These are phyloP conservation scores for Capronia americana DNA, from an alignment of 2,329 filamentous ascomycete genomes.

Conservation along the genomic window DNA sequence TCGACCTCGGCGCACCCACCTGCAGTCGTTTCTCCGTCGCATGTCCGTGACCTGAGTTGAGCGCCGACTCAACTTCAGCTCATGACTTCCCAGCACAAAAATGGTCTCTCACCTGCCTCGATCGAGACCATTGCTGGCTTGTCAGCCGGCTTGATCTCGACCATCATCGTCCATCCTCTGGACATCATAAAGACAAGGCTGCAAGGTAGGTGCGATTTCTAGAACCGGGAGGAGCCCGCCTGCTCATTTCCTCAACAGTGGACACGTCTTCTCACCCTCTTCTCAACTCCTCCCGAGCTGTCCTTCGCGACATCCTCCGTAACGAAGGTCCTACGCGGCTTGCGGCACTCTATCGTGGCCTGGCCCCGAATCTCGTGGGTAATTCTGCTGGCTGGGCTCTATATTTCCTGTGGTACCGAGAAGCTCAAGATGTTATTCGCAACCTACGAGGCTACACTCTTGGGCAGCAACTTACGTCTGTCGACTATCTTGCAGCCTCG, in stretches of 20 bases:
- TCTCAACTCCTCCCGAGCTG: constrained; percentile 61
- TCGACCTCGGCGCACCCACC: constrained; percentile 35
- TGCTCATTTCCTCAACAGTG: constrained; percentile 55
- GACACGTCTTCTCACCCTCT: constrained; percentile 56
- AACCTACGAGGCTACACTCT: constrained; percentile 45
- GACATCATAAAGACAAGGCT: constrained; percentile 97
- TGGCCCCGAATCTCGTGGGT: constrained; percentile 87
- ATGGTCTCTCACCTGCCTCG: constrained; percentile 73
- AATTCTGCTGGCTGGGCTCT: constrained; percentile 90
- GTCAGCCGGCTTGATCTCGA: constrained; percentile 84
- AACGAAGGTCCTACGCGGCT: constrained; percentile 63
- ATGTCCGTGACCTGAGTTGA: constrained; percentile 4
- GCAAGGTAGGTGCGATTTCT: constrained; percentile 67
- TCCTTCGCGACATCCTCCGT: constrained; percentile 58
- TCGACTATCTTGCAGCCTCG: constrained; percentile 82
- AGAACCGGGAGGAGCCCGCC: neutral
- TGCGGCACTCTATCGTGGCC: constrained; percentile 79
- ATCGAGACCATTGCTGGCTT: constrained; percentile 91
- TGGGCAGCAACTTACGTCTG: constrained; percentile 52
- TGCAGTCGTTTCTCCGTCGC: constrained; percentile 34
- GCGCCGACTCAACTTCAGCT: constrained; percentile 9
- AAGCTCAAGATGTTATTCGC: constrained; percentile 63
- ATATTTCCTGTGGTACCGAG: constrained; percentile 81
- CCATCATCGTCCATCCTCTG: constrained; percentile 85
- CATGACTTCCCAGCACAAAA: constrained; percentile 50